phyloP scores from a whole-genome alignment of 2,329 filamentous ascomycete species.

The Colletotrichum higginsianum region DNA sequence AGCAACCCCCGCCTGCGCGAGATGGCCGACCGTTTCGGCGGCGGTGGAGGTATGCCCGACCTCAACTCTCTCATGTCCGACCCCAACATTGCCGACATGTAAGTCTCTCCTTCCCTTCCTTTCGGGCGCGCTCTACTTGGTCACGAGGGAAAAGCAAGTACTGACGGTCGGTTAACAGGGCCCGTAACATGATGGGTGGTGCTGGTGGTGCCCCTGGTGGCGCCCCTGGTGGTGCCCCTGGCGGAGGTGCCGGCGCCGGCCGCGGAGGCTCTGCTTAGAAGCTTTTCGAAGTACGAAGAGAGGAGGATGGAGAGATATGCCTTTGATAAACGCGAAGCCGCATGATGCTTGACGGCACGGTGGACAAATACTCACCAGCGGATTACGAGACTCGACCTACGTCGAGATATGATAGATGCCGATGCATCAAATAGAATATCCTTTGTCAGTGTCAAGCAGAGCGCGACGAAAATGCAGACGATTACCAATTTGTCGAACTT shows the following conservation, averaged over 20 bases:
- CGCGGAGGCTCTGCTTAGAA: conserved; percentile 32
- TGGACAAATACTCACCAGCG: neutral
- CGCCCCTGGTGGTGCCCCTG: conserved; percentile 44
- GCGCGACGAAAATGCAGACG: neutral
- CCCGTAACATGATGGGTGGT: conserved; percentile 63
- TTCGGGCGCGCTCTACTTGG: neutral
- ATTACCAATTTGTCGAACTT: too few species aligned
- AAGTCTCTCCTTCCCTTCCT: conserved; percentile 60
- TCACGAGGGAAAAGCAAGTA: conserved; percentile 1
- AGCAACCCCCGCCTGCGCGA: conserved; percentile 90
- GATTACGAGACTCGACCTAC: conserved; percentile 1
- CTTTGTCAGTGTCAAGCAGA: neutral
- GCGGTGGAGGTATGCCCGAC: conserved; percentile 91
- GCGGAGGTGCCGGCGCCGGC: conserved; percentile 49
- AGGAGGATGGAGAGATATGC: neutral
- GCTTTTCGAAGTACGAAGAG: too few species aligned
- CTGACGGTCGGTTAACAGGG: conserved; percentile 50
- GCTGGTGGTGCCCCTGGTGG: conserved; percentile 45
- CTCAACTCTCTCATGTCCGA: conserved; percentile 90
- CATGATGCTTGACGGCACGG: neutral
- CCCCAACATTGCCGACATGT: conserved; percentile 93
- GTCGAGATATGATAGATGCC: conserved; percentile 23
- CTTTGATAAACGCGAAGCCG: neutral
- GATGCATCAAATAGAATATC: conserved; percentile 26
- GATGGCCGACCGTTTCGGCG: conserved; percentile 86